Percentiles rank a stretch among this genome's conserved stretches.
Evolutionary conservation across 352 stramenopile genomes (phyloP).

Genomic region (Pythium rhizo-oryzae): DNA sequence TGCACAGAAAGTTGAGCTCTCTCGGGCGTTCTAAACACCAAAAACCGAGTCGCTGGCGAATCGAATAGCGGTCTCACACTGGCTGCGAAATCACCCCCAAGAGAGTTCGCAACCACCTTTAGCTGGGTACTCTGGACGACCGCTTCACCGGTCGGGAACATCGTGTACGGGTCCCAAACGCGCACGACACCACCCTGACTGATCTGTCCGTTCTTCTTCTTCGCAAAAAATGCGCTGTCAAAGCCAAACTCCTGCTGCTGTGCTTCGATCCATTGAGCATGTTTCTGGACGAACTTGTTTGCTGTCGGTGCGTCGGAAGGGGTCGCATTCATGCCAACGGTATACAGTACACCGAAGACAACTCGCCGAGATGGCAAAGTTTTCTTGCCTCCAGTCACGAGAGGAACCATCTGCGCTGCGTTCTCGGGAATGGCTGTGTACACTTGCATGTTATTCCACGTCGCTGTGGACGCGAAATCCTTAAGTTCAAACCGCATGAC

Average conservation of each 20-base stretch:
- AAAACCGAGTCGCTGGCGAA: slow-evolving; percentile 4
- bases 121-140: slow-evolving; percentile 5
- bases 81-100: neutral
- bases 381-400: neutral
- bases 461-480: slow-evolving; percentile 35
- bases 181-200: slow-evolving; percentile 22
- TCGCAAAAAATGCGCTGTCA: slow-evolving; percentile 42
- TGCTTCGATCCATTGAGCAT: slow-evolving; percentile 40
- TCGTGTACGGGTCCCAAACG: slow-evolving; percentile 50
- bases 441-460: slow-evolving; percentile 28
- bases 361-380: slow-evolving; percentile 2
- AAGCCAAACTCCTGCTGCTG: slow-evolving; percentile 48
- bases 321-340: slow-evolving; percentile 20
- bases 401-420: slow-evolving; percentile 7
- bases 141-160: slow-evolving; percentile 42
- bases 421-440: slow-evolving; percentile 13
- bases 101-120: neutral
- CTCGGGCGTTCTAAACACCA: slow-evolving; percentile 2
- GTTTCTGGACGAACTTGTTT: slow-evolving; percentile 14
- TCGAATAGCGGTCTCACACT: neutral
- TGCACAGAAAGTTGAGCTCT: neutral
- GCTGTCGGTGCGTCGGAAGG: slow-evolving; percentile 20
- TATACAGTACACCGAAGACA: slow-evolving; percentile 29
- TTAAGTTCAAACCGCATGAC: slow-evolving; percentile 40
- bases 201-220: slow-evolving; percentile 30